Evolutionary conservation across 495 filamentous ascomycete genomes (phyloP), one percentile per base, ranked within the genome.

Genomic region (Bombardia bombarda): DNA sequence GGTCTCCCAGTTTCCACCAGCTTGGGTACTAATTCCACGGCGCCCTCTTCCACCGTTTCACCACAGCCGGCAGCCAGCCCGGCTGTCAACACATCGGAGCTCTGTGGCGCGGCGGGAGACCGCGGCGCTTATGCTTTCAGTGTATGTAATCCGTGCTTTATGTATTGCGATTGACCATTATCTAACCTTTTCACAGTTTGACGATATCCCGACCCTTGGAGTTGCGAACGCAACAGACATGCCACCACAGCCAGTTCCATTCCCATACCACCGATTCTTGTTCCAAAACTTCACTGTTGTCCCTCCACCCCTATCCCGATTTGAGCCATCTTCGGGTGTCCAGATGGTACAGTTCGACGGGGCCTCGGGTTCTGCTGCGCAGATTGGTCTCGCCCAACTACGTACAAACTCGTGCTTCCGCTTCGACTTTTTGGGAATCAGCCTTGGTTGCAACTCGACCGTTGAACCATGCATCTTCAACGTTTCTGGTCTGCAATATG

Each of bases 221-320:
- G 34, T 41, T 5, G 48, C 35, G 9, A 47, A 59, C 7, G 49
- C 42, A 12, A 42, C 42, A n/a, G 50, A n/a, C n/a, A 59, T 26
- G 35, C 51, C 13, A 47, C 39, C 62, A 6, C 57, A 57, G 47
- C 53, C 57, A 13, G 40, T 67, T 21, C 60, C 61, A 6, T 61
- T 48, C 30, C 67, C 66, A 6, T 65, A 69, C 37, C 67, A 65
- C 42, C 58, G 67, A 10, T 64, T 70, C 43, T 65, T 53, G 18
- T 68, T 69, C 49, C 60, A 64, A 0, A 23, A 43, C 5, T 70
- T 72, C 38, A n/a, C 38, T 16, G 56, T 66, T n/a, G 48, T 56
- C 0, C 50, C 62, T 1, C 47, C 57, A 1, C 50, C 50, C 16
- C 25, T 24, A 0, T 14, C 38, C 19, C 56, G 52, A 17, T 72